These are phyloP conservation scores for Fraxinus paxiana DNA, from an alignment of 305 asterid genomes.

Conservation along the genomic window DNA sequence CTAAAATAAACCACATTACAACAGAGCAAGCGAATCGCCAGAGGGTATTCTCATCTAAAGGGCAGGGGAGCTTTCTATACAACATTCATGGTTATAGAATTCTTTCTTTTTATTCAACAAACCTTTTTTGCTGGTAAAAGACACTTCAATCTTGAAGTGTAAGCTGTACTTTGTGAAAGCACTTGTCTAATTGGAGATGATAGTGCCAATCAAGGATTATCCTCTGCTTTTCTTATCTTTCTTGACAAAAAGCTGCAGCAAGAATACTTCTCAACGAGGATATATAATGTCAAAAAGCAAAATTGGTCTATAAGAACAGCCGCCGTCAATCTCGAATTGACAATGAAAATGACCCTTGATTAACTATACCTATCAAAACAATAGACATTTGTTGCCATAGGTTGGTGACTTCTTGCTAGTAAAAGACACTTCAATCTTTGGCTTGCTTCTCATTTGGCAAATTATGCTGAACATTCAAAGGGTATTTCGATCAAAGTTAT, in stretches of 20 bases:
- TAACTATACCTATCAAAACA: not conserved
- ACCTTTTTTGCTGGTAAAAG: too few relatives aligned
- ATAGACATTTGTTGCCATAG: not conserved
- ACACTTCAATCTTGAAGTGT: not conserved
- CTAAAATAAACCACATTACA: not conserved
- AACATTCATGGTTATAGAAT: not conserved
- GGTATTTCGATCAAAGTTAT: not conserved
- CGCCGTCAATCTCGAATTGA: not conserved
- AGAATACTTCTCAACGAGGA: not conserved
- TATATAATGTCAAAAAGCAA: not conserved
- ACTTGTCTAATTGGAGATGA: not conserved
- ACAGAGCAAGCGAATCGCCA: not conserved
- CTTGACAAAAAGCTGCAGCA: not conserved
- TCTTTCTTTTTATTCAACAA: too few relatives aligned
- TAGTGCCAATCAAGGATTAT: not conserved
- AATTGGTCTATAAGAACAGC: not conserved
- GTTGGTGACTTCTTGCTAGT: not conserved
- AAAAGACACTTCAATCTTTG: not conserved
- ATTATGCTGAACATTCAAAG: not conserved
- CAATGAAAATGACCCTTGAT: not conserved
- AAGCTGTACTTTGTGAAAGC: not conserved
- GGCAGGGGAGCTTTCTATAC: not conserved
- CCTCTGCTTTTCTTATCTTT: not conserved
- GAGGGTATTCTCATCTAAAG: not conserved
- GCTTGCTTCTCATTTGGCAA: not conserved